phyloP scores from a whole-genome alignment of 768 basidiomycete genomes.

The Crassisporium funariophilum region DNA sequence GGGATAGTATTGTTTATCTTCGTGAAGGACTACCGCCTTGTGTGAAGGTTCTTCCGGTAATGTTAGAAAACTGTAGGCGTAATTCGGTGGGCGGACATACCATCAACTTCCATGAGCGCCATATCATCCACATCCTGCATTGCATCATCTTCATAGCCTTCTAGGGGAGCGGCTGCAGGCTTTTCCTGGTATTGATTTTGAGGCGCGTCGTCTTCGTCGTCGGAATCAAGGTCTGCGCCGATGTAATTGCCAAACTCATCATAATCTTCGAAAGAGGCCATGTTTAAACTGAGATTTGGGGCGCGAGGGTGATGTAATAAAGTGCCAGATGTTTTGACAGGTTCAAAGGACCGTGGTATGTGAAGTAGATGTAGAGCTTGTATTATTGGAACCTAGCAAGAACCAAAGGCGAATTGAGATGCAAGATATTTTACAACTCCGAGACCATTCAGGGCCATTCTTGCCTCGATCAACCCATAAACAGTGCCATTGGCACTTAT shows the following conservation, averaged over 20 bases:
- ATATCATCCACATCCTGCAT: conserved; percentile 55
- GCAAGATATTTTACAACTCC: conserved; percentile 32
- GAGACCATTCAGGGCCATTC: conserved; percentile 21
- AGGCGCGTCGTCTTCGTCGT: conserved; percentile 65
- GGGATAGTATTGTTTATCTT: conserved; percentile 98
- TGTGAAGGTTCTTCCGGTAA: conserved; percentile 63
- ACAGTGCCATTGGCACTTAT: not conserved
- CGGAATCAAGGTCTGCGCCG: conserved; percentile 91
- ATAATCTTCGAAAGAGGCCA: conserved; percentile 76
- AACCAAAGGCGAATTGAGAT: conserved; percentile 4
- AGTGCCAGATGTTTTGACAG: too few species aligned
- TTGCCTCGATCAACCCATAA: not conserved
- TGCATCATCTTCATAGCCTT: conserved; percentile 80
- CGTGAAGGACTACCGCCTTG: conserved; percentile 87
- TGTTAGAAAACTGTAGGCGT: conserved; percentile 3
- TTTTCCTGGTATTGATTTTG: conserved; percentile 49
- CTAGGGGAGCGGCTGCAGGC: conserved; percentile 56
- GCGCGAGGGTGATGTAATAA: not conserved
- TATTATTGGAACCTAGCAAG: too few species aligned
- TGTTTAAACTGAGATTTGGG: conserved; percentile 13
- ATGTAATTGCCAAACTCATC: conserved; percentile 99
- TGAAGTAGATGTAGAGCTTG: not conserved
- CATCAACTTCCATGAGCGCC: conserved; percentile 86
- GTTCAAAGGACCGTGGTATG: too few species aligned
- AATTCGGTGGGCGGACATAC: conserved; percentile 39